A percentile compares a stretch with the other conserved stretches of the same genome.
These are phyloP conservation scores for Coniochaeta pulveracea DNA, from an alignment of 2,329 filamentous ascomycete genomes.

Conservation along the genomic window DNA sequence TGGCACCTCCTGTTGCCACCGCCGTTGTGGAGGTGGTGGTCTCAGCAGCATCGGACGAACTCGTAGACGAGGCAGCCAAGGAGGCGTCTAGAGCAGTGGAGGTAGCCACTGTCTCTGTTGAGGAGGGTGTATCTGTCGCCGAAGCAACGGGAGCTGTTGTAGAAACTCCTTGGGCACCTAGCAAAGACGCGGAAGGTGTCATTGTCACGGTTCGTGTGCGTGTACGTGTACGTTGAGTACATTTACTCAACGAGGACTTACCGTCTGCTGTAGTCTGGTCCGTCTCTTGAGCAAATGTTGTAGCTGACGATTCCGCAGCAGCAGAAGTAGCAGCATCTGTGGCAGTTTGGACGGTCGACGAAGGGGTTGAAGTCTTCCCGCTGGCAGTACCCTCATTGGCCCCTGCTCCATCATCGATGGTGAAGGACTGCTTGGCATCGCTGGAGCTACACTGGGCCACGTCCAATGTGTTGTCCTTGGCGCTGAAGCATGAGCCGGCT, in stretches of 20 bases:
- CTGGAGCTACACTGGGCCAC: slow-evolving; percentile 28
- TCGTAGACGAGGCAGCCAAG: not conserved
- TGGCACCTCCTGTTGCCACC: slow-evolving; percentile 7
- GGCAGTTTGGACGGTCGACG: slow-evolving; percentile 9
- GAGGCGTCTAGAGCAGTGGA: not conserved
- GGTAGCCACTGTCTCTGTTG: slow-evolving; percentile 1
- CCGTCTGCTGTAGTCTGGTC: not conserved
- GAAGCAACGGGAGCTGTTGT: not conserved
- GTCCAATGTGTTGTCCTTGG: slow-evolving; percentile 29
- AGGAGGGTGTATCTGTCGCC: not conserved
- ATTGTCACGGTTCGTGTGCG: too few relatives aligned
- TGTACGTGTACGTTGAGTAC: slow-evolving; percentile 1
- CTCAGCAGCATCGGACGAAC: slow-evolving; percentile 2
- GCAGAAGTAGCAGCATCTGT: slow-evolving; percentile 6
- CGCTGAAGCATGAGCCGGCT: slow-evolving; percentile 33
- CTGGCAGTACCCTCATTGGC: slow-evolving; percentile 8
- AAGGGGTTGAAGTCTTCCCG: slow-evolving; percentile 4
- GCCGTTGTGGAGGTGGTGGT: not conserved
- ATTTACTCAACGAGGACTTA: not conserved
- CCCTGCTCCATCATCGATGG: slow-evolving; percentile 5
- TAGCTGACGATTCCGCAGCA: not conserved
- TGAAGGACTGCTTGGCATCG: slow-evolving; percentile 31
- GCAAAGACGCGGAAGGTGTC: too few relatives aligned
- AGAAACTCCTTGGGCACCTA: not conserved
- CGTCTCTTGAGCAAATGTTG: not conserved